Evolutionary conservation across 768 basidiomycete genomes (phyloP), one percentile per base, ranked within the genome.

Genomic region (Peribolospora baueri): DNA sequence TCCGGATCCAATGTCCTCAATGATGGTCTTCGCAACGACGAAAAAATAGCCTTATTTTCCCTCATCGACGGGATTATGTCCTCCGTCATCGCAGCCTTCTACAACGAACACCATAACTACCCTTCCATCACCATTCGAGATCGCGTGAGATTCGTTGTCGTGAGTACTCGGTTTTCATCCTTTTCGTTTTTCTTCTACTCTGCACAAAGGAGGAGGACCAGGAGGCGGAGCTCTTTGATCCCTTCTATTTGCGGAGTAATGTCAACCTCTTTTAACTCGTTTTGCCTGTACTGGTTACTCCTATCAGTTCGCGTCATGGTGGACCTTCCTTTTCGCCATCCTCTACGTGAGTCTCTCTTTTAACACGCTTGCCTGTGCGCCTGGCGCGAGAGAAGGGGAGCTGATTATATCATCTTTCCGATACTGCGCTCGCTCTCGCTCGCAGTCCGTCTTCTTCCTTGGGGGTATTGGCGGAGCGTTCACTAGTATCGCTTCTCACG

Each of bases 401-500:
- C 48, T 6, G 36, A 25, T 50, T 50, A 5, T 9, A 25, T 38
- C 39, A 49, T 9, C 36, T 25, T 41, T 13, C 45, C 3, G 9
- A 3, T 40, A n/a, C 37, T 47, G 43, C 5, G 47, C 54, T 56
- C 58, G 60, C 42, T 58, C 61, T 57, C 41, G 61, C 42, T 47
- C 42, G 42, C 58, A 61, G 2, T 47, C 59, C 14, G 38, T 51
- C n/a, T 56, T 51, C 43, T 63, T 64, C 61, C 53, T 61, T 25
- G 25, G 25, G 25, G 25, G 25, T 25, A 25, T 25, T 25, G 25
- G 25, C 25, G 25, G 25, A 25, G 25, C 25, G 25, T 25, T 25
- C 46, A 61, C 62, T 56, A 61, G 61, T 36, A 60, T 64, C 56
- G 63, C 62, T 0, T 53, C 54, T 0, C 57, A 60, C 50, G 59